phyloP scores from a whole-genome alignment of 352 stramenopile species.

The Globisporangium carolinianum region DNA sequence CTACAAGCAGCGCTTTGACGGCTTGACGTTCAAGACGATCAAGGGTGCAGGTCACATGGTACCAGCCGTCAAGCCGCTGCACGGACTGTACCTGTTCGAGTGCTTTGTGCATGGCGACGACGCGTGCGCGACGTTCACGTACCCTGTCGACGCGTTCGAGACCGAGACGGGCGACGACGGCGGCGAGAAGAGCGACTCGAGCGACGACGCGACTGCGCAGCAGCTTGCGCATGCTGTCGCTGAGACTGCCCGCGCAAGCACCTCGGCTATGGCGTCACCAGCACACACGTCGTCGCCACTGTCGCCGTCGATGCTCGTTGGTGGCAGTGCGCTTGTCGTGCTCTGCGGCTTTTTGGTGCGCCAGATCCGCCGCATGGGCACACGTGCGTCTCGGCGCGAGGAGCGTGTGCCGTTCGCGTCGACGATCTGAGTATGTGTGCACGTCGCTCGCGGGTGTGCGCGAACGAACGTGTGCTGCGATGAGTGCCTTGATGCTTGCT shows the following conservation, averaged over 20 bases:
- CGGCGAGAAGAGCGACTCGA: slow-evolving; percentile 6
- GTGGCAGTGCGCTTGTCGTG: neutral
- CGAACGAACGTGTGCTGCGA: no score
- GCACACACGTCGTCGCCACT: slow-evolving; percentile 5
- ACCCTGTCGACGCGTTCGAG: slow-evolving; percentile 45
- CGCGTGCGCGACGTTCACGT: slow-evolving; percentile 37
- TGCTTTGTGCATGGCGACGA: slow-evolving; percentile 63
- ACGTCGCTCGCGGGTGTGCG: no score
- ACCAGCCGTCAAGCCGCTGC: slow-evolving; percentile 47
- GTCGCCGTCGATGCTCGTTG: neutral
- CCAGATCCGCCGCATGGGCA: neutral
- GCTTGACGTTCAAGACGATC: slow-evolving; percentile 4
- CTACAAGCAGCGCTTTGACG: slow-evolving; percentile 77
- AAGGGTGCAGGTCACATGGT: slow-evolving; percentile 89
- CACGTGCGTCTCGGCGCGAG: neutral
- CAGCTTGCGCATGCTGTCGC: neutral
- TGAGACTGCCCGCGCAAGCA: neutral
- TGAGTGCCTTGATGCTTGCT: neutral
- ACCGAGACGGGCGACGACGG: slow-evolving; percentile 25
- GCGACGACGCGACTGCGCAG: neutral
- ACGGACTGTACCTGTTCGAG: slow-evolving; percentile 63
- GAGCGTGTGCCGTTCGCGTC: slow-evolving; percentile 1
- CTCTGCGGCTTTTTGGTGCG: neutral
- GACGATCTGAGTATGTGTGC: neutral
- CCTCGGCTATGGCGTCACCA: slow-evolving; percentile 29